Evolutionary conservation across 345 rosid genomes (phyloP), one percentile per base, ranked within the genome.

Genomic region (Abelmoschus esculentus): DNA sequence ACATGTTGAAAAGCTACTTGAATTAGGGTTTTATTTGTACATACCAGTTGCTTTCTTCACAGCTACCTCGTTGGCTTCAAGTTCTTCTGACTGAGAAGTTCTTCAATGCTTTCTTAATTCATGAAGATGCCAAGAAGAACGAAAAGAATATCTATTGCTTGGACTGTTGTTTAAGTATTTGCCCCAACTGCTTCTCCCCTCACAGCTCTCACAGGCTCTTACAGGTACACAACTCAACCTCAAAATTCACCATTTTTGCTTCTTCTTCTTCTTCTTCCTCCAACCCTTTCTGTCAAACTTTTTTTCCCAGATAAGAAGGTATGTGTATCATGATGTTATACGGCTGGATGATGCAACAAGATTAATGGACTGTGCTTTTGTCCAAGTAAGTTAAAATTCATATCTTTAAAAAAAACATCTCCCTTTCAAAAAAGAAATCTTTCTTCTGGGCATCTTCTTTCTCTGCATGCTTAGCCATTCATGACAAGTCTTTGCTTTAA

Each of bases 81-180:
- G 84, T 81, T 44, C 81, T 93, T 67, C 71, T 87, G 22, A 71
- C 81, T 2, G 96, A 93, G 64, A 93, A 89, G 69, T 93, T 93
- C 85, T 93, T 89, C 86, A 82, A 82, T 75, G 90, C 96, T 31
- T 90, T 97, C 50, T 44, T 82, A 47, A 66, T 80, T 44, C 98
- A 93, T 17, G 87, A 83, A 75, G 87, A 79, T 0, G 80, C 67
- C 0, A 93, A 77, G 81, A 90, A 90, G 80, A 93, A 90, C 62
- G 98, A 90, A 74, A 93, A 89, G 77, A 93, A 90, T 76, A 84
- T 88, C 14, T 80, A 67, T 62, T 93, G 98, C 75, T 69, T 93
- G 72, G 98, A 93, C 68, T 90, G 98, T 75, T 86, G 93, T 72
- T 67, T 74, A 72, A 86, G 90, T 42, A 72, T 89, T 5, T 93